Percentiles rank a stretch among this genome's conserved stretches.
Conservation (phyloP, 805 yeast species). For the Candida suzukii region DNA sequence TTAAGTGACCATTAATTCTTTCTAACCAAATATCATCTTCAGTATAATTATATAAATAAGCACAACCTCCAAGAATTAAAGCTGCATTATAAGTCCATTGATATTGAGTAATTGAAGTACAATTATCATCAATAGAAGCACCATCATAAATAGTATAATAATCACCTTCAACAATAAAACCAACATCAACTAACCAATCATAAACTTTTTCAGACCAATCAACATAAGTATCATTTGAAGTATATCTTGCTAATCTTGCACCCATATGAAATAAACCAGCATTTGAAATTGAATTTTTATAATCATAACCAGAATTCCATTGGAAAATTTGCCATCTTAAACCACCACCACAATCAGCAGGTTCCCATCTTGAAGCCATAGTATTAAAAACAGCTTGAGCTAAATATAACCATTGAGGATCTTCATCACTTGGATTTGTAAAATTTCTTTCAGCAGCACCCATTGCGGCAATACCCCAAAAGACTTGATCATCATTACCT, state of each 20-base stretch:
- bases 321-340: slow-evolving; percentile 93
- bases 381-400: slow-evolving; percentile 89
- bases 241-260: slow-evolving; percentile 80
- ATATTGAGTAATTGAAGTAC: slow-evolving; percentile 47
- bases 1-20: slow-evolving; percentile 48
- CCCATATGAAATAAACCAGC: slow-evolving; percentile 85
- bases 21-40: slow-evolving; percentile 57
- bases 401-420: slow-evolving; percentile 74
- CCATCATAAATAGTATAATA: slow-evolving; percentile 62
- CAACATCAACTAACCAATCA: slow-evolving; percentile 65
- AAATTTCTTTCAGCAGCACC: slow-evolving; percentile 88
- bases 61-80: slow-evolving; percentile 68
- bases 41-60: slow-evolving; percentile 73
- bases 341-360: slow-evolving; percentile 71
- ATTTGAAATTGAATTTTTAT: slow-evolving; percentile 87
- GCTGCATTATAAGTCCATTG: slow-evolving; percentile 92
- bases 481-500: slow-evolving; percentile 97
- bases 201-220: slow-evolving; percentile 71
- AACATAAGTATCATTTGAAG: slow-evolving; percentile 64
- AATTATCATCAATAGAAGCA: slow-evolving; percentile 50
- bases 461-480: slow-evolving; percentile 94
- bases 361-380: slow-evolving; percentile 88
- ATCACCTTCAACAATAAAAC: slow-evolving; percentile 36
- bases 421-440: slow-evolving; percentile 51
- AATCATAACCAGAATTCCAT: slow-evolving; percentile 92